phyloP scores from a whole-genome alignment of 108 stramenopile species.

The Mediolabrus comicus region DNA sequence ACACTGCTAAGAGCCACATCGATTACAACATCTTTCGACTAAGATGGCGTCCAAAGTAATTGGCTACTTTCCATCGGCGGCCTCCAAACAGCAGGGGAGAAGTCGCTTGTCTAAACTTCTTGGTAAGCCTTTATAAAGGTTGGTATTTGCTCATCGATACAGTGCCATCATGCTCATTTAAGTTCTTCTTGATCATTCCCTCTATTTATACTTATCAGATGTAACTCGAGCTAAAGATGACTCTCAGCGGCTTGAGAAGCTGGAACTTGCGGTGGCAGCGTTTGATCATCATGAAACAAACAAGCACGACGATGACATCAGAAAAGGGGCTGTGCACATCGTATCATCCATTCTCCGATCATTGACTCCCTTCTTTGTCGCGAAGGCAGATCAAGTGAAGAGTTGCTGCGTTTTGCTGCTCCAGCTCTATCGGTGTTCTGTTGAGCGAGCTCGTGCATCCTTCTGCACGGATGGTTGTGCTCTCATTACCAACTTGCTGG shows the following conservation, averaged over 20 bases:
- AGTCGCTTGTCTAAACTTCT: constrained; percentile 28
- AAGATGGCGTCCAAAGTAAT: constrained; percentile 25
- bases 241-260: constrained; percentile 22
- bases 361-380: constrained; percentile 33
- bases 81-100: constrained; percentile 13
- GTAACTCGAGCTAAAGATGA: constrained; percentile 25
- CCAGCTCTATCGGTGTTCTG: constrained; percentile 29
- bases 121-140: too few species aligned
- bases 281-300: constrained; percentile 30
- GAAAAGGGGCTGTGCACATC: constrained; percentile 27
- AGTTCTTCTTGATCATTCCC: too few species aligned
- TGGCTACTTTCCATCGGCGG: constrained; percentile 37
- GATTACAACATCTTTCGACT: background rate
- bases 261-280: constrained; percentile 7
- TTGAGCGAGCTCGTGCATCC: constrained; percentile 24
- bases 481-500: constrained; percentile 26
- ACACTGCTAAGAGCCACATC: background rate
- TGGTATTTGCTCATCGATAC: background rate
- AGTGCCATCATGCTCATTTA: background rate
- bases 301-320: constrained; percentile 32
- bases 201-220: too few species aligned
- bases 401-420: constrained; percentile 10
- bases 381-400: constrained; percentile 25
- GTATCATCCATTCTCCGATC: constrained; percentile 34
- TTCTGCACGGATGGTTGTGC: constrained; percentile 33